These are phyloP conservation scores for Erythrophleum fordii DNA, from an alignment of 306 rosid species.

Conservation along the genomic window DNA sequence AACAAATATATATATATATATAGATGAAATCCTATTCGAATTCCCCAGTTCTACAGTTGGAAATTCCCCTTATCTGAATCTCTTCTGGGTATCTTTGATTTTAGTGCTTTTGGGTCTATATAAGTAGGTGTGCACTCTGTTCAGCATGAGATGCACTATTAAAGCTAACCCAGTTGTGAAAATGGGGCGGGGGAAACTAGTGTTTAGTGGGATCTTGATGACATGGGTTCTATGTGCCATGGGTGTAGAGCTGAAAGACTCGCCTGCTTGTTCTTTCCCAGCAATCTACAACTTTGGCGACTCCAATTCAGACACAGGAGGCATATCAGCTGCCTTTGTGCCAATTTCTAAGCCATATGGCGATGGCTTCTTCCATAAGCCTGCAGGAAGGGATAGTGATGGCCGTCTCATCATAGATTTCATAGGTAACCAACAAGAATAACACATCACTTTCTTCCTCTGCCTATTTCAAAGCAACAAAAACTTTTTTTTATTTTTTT, in stretches of 20 bases:
- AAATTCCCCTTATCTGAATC: no score
- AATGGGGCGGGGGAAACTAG: constrained; percentile 46
- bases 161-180: background rate
- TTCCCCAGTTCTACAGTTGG: no score
- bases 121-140: background rate
- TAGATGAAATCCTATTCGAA: no score
- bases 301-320: constrained; percentile 77
- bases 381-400: constrained; percentile 73
- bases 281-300: constrained; percentile 75
- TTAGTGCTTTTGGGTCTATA: background rate
- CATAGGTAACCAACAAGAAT: constrained; percentile 50
- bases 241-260: constrained; percentile 10
- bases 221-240: constrained; percentile 28
- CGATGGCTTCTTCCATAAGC: constrained; percentile 65
- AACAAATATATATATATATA: no score
- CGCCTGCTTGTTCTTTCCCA: constrained; percentile 55
- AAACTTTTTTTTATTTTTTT: background rate
- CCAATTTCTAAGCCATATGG: constrained; percentile 77
- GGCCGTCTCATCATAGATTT: constrained; percentile 88
- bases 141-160: background rate
- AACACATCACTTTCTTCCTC: background rate
- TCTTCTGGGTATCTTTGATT: background rate
- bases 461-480: background rate
- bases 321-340: constrained; percentile 70
- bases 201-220: constrained; percentile 29